These are phyloP conservation scores for Leccinum fuscescens DNA, from an alignment of 1,284 basidiomycete genomes.

Conservation along the genomic window DNA sequence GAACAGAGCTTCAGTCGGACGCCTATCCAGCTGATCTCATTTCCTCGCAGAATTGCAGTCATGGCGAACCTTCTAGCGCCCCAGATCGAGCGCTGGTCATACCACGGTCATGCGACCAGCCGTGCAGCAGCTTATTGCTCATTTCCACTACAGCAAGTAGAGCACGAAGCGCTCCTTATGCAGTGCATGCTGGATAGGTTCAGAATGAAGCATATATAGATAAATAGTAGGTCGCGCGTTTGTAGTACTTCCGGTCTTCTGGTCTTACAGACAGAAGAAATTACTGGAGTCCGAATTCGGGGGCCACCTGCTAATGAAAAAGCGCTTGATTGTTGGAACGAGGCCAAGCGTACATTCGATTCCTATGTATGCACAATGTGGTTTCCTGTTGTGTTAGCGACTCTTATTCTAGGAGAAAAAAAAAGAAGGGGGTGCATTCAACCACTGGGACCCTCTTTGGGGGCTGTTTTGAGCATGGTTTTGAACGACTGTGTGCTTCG, in stretches of 20 bases:
- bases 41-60: not conserved
- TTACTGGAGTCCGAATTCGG: not conserved
- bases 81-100: not conserved
- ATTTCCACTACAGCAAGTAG: not conserved
- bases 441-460: not conserved
- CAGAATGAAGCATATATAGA: not conserved
- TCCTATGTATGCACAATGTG: not conserved
- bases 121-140: not conserved
- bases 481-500: not conserved
- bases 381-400: too few relatives aligned
- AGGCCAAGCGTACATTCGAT: not conserved
- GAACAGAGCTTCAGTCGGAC: not conserved
- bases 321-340: not conserved
- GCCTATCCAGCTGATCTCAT: not conserved
- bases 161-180: not conserved
- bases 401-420: too few relatives aligned
- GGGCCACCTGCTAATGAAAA: not conserved
- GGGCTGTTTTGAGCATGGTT: not conserved
- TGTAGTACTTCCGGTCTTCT: not conserved
- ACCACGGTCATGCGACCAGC: not conserved
- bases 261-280: not conserved
- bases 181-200: not conserved
- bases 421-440: not conserved
- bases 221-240: not conserved
- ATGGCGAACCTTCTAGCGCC: not conserved